Evolutionary conservation across 2,329 filamentous ascomycete species (phyloP), one percentile per base, ranked within the genome.

Genomic region (Orbilia ellipsospora): DNA sequence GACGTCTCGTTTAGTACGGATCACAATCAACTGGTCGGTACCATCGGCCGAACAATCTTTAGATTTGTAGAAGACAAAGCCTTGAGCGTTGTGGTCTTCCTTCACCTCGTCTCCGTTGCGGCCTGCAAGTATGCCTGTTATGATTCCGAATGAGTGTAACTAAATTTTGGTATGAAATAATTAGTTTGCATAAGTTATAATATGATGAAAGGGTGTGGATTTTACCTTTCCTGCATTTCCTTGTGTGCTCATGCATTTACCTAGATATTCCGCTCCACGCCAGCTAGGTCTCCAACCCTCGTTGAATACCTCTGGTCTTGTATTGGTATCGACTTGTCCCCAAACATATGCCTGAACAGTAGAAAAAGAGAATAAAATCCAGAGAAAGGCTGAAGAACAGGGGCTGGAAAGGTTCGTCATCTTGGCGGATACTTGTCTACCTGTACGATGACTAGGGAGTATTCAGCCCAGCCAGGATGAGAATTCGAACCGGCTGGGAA

Each of bases 31-130:
- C 13, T 75, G 64, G 8, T 75, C 31, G 5, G 57, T 75, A 3
- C 31, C 52, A 1, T 5, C 5, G 42, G n/a, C 16, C 1, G 7
- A 13, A 45, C 72, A 75, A 18, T 59, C 23, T 0, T 10, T 13
- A 1, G 72, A 64, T 45, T 68, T 56, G 54, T 68, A 75, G 20
- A 64, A 61, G 13, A 75, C 42, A 12, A 75, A 45, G 4, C 48
- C 63, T 8, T 45, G 28, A 6, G 40, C 42, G 23, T 64, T 60
- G 28, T 69, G 44, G 2, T 52, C 63, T 10, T 52, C 20, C 4
- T 5, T 10, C 3, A 7, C 15, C 42, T 31, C 51, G 28, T 64
- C 0, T 3, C 15, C 6, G 8, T 28, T 1, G 16, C 31, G 4
- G 57, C 1, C 31, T 12, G 20, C 31, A 10, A 16, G 10, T 4